phyloP scores from a whole-genome alignment of 2,329 filamentous ascomycete species.

The Akanthomyces muscarius region DNA sequence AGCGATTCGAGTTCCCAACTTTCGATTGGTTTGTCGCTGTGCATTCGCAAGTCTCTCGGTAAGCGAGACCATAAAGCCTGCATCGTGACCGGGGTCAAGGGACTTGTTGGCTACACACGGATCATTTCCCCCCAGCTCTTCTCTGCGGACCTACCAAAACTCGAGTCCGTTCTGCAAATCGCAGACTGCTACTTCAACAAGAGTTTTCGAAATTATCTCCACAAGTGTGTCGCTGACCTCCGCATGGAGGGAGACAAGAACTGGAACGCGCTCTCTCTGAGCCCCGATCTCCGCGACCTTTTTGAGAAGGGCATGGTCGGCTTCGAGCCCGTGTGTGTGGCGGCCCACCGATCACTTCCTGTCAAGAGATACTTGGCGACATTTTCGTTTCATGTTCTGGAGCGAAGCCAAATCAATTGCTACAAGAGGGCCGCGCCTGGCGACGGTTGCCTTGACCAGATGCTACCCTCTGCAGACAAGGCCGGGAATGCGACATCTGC shows the following conservation, averaged over 20 bases:
- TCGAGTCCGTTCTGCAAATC: neutral
- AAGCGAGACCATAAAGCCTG: neutral
- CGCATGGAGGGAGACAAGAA: neutral
- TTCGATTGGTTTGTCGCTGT: neutral
- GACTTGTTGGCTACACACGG: too few species aligned
- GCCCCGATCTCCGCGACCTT: neutral
- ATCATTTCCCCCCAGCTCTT: neutral
- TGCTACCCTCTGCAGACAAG: neutral
- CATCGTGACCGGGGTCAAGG: neutral
- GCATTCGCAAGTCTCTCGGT: neutral
- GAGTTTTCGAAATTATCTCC: neutral
- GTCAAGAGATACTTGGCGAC: neutral
- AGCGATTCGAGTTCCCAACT: too few species aligned
- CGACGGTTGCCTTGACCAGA: neutral
- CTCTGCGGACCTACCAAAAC: too few species aligned
- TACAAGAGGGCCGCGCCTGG: neutral
- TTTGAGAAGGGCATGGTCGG: neutral
- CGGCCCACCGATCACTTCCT: neutral
- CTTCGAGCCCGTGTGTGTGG: neutral
- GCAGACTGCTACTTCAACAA: neutral
- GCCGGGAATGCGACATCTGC: too few species aligned
- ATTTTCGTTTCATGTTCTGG: neutral
- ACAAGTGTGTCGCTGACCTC: fast-evolving
- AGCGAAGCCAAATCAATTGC: neutral
- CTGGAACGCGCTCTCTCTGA: neutral